Base-by-base conservation (phyloP, 1,284 basidiomycete genomes). In the Coriolopsis trogii region DNA sequence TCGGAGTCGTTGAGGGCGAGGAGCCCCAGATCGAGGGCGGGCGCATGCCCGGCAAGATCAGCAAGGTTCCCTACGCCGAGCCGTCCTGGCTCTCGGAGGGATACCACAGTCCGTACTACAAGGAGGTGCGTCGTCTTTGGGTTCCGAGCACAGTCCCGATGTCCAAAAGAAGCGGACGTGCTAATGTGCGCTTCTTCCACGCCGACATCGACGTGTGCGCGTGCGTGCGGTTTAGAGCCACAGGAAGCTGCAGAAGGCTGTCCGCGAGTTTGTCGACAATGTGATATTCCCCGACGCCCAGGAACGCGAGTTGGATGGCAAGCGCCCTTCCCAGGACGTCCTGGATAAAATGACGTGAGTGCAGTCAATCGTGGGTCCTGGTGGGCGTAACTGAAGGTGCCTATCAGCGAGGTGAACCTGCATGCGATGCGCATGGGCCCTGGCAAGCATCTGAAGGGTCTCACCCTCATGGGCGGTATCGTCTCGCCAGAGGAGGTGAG, bases 361-460 rank as follows among this genome's bases (percentile, higher is more conserved):
- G 13, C 28, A 12, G 3, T 21, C 21, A 10, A 10, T 29, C 29
- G 25, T 10, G 33, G 9, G 7, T 33, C 15, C n/a, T 12, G 7
- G 36, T 5, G 26, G 36, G 42, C 2, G 13, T 13, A 7, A 25
- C 23, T 52, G n/a, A 40, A 9, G 38, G 23, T 29, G 18, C 20
- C 13, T 4, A 24, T 3, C 34, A 89, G 85, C 2, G 82, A 80
- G 54, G 51, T 85, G 44, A 86, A 93, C 59, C 63, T 95, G 49
- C 86, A 92, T 67, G 89, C 92, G 3, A 97, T 97, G 94, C 85
- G 93, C 42, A 75, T 98, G 69, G 95, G 95, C 9, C 88, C 87
- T 16, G 88, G 88, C 20, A 86, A 86, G 63, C 94, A 97, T 65
- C 75, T 98, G 29, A 77, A 91, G 64, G 95, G 94, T 3, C 79